phyloP scores from a whole-genome alignment of 2,329 filamentous ascomycete genomes.

The Alternaria solani region DNA sequence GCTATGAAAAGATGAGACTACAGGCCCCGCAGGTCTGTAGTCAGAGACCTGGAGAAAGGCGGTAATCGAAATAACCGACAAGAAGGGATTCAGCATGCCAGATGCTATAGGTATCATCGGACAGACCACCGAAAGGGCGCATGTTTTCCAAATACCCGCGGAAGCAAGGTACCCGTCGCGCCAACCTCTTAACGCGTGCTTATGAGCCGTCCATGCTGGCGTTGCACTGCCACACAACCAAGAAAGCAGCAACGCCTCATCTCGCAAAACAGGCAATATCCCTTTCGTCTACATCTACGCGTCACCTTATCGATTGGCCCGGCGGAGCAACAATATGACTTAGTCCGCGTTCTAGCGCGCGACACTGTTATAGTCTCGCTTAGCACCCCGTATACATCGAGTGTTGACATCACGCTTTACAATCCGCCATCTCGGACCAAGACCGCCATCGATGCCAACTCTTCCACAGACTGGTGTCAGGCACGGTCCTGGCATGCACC shows the following conservation, averaged over 20 bases:
- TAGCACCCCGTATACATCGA: slow-evolving; percentile 20
- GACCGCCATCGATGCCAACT: background rate
- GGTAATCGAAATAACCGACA: no score
- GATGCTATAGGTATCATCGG: background rate
- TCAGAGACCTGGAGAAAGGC: no score
- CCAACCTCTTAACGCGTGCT: background rate
- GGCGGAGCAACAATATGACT: background rate
- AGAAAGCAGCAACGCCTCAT: background rate
- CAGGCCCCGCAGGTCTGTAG: no score
- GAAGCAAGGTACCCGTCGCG: background rate
- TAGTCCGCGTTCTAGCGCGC: slow-evolving; percentile 21
- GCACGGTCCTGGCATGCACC: slow-evolving; percentile 18
- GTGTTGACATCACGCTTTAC: slow-evolving; percentile 23
- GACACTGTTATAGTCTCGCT: slow-evolving; percentile 13
- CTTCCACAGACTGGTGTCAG: slow-evolving; percentile 16
- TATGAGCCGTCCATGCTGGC: slow-evolving; percentile 15
- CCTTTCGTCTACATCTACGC: background rate
- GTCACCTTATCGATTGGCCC: background rate
- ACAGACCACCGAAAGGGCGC: background rate
- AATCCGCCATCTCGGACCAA: slow-evolving; percentile 5
- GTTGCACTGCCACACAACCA: background rate
- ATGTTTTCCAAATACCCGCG: background rate
- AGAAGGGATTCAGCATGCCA: background rate
- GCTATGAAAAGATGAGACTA: no score
- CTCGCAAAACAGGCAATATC: background rate